A percentile compares a stretch with the other conserved stretches of the same genome.
Conservation (phyloP, 1,139 yeast genomes). For the Pichia sp. region DNA sequence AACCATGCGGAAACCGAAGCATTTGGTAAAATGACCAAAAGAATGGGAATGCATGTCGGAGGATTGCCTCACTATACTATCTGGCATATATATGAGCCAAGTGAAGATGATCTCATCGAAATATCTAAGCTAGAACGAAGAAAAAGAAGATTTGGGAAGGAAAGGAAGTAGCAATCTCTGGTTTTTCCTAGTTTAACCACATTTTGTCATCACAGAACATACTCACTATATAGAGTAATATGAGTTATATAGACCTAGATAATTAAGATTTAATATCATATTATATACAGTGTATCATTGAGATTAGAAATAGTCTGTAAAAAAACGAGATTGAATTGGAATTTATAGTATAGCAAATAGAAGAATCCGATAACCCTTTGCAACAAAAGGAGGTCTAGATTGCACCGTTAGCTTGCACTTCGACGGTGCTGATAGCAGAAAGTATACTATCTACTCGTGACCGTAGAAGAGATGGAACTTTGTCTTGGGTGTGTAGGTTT, state of each 20-base stretch:
- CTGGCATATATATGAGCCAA: slow-evolving; percentile 84
- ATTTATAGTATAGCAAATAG: background rate
- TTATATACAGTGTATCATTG: background rate
- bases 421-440: too few relatives aligned
- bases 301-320: background rate
- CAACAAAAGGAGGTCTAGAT: too few relatives aligned
- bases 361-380: background rate
- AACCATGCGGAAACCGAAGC: slow-evolving; percentile 92
- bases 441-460: too few relatives aligned
- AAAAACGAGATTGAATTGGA: background rate
- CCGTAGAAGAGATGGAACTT: too few relatives aligned
- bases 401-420: too few relatives aligned
- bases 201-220: background rate
- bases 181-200: background rate
- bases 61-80: slow-evolving; percentile 84
- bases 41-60: slow-evolving; percentile 74
- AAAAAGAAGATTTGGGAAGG: slow-evolving; percentile 39
- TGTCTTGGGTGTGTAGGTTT: too few relatives aligned
- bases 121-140: slow-evolving; percentile 69
- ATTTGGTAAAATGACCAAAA: slow-evolving; percentile 77
- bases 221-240: background rate
- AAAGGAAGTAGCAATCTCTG: background rate
- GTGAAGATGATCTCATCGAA: slow-evolving; percentile 81
- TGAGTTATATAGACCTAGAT: background rate
- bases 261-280: background rate